Percentiles rank a stretch among this genome's conserved stretches.
phyloP scores from a whole-genome alignment of 1,284 basidiomycete genomes.

The Sanghuangporus weigelae region DNA sequence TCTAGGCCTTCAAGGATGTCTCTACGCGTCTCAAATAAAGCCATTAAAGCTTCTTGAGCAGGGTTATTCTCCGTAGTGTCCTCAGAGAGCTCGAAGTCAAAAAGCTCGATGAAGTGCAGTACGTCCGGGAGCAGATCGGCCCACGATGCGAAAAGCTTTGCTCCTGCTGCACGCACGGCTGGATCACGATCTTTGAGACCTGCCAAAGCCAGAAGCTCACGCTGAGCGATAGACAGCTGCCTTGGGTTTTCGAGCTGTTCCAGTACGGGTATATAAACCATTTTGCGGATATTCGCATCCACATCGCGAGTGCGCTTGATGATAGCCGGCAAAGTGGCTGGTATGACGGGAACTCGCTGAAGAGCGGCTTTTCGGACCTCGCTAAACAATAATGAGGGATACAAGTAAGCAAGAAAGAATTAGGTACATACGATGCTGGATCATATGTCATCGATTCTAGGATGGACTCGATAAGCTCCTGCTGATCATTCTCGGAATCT shows the following conservation, averaged over 20 bases:
- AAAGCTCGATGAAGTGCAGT: conserved; percentile 53
- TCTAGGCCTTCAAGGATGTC: conserved; percentile 62
- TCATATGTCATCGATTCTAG: conserved; percentile 75
- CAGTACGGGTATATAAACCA: conserved; percentile 74
- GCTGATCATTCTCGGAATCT: conserved; percentile 56
- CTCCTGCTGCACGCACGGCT: conserved; percentile 75
- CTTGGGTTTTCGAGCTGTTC: conserved; percentile 57
- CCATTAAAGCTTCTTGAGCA: conserved; percentile 63
- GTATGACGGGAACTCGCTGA: conserved; percentile 68
- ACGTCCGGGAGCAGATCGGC: conserved; percentile 47
- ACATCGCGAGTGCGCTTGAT: conserved; percentile 83
- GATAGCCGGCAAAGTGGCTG: conserved; percentile 59
- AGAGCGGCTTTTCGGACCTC: conserved; percentile 90
- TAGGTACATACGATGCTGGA: conserved; percentile 62
- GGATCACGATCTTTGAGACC: conserved; percentile 88
- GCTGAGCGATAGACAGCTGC: conserved; percentile 67
- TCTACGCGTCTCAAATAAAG: conserved; percentile 55
- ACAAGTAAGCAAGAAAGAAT: conserved; percentile 1
- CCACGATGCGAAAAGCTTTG: conserved; percentile 75
- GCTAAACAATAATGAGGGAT: conserved; percentile 34
- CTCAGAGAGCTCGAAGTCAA: conserved; percentile 44
- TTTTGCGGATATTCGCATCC: conserved; percentile 77
- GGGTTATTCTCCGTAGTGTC: conserved; percentile 31
- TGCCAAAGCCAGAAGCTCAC: conserved; percentile 73
- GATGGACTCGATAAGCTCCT: conserved; percentile 62